These are phyloP conservation scores for Aspergillus affinis DNA, from an alignment of 495 filamentous ascomycete genomes.

Conservation along the genomic window DNA sequence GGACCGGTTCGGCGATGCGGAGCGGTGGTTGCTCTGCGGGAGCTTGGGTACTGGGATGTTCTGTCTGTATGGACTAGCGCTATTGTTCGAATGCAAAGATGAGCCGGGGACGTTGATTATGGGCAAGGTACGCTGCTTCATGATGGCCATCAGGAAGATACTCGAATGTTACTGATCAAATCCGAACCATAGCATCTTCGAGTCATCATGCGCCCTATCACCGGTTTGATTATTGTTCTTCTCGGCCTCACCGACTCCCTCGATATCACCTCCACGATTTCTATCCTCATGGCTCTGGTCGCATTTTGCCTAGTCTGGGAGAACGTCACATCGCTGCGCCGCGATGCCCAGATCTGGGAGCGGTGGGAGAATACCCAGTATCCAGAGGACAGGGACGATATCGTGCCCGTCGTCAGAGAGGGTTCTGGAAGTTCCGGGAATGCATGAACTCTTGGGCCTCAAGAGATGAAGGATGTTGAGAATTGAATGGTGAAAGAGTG, in stretches of 20 bases:
- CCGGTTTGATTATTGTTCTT: slow-evolving; percentile 29
- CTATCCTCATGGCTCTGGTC: slow-evolving; percentile 36
- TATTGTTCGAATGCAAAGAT: slow-evolving; percentile 36
- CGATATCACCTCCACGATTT: slow-evolving; percentile 28
- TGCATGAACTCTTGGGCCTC: not conserved
- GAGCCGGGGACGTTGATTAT: slow-evolving; percentile 24
- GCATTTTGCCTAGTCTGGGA: slow-evolving; percentile 35
- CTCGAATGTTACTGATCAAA: not conserved
- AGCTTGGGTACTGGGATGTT: slow-evolving; percentile 37
- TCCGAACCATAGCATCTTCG: slow-evolving; percentile 21
- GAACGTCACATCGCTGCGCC: slow-evolving; percentile 31
- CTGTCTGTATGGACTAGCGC: slow-evolving; percentile 34
- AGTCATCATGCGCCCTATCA: slow-evolving; percentile 33
- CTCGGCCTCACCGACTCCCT: slow-evolving; percentile 30
- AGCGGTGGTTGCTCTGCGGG: slow-evolving; percentile 41
- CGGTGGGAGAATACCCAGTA: slow-evolving; percentile 33
- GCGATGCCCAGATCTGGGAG: slow-evolving; percentile 33
- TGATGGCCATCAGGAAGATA: not conserved
- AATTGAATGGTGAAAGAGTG: no score
- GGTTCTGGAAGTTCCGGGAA: no score
- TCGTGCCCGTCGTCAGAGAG: not conserved
- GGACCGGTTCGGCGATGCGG: slow-evolving; percentile 24
- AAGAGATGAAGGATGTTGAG: no score
- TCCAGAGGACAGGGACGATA: slow-evolving; percentile 19
- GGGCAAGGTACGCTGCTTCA: slow-evolving; percentile 25